phyloP scores from a whole-genome alignment of 2,329 filamentous ascomycete genomes.

The Aureobasidium leucospermi region DNA sequence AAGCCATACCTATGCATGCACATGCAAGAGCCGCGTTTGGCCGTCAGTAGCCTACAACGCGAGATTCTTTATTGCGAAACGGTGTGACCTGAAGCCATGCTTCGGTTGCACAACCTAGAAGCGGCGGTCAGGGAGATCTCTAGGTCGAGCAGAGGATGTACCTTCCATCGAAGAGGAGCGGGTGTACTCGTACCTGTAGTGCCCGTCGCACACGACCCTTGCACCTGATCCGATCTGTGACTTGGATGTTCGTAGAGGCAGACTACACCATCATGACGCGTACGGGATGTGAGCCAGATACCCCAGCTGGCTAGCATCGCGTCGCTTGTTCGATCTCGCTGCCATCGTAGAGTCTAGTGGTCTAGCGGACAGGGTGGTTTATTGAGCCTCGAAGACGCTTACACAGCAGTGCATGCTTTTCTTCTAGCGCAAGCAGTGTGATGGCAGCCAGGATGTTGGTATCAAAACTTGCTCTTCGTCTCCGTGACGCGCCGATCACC shows the following conservation, averaged over 20 bases:
- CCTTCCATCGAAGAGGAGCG: neutral
- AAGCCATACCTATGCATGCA: neutral
- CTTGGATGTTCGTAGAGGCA: neutral
- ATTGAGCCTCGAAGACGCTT: neutral
- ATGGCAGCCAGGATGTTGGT: neutral
- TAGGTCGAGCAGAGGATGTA: neutral
- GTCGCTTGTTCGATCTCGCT: neutral
- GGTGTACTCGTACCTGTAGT: neutral
- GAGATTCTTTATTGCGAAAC: neutral
- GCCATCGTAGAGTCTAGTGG: neutral
- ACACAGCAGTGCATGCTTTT: neutral
- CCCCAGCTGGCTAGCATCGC: neutral
- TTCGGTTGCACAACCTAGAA: neutral
- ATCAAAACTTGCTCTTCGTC: neutral
- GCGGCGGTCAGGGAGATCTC: neutral
- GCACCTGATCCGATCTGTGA: neutral
- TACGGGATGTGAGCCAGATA: neutral
- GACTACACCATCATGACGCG: constrained; percentile 1
- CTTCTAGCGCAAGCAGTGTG: neutral
- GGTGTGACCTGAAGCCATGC: neutral
- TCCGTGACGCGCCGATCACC: neutral
- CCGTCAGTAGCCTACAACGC: neutral
- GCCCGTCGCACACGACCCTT: neutral
- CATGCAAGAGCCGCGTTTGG: neutral
- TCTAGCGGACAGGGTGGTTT: neutral